phyloP scores from a whole-genome alignment of 805 yeast species.

The Starmerella gropengiesseri region DNA sequence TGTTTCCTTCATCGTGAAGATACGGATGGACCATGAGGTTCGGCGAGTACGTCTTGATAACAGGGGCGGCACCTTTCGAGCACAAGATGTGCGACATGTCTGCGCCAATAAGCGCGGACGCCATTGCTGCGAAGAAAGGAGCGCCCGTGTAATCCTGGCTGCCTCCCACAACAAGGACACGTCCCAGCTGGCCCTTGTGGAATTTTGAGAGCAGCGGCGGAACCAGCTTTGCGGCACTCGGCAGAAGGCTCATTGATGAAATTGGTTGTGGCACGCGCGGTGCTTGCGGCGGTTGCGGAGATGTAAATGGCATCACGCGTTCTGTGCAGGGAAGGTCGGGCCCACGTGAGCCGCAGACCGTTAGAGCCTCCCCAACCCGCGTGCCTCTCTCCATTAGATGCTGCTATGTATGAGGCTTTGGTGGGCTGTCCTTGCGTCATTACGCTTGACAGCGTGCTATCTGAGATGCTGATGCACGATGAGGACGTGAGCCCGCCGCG shows the following conservation, averaged over 20 bases:
- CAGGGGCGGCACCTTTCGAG: slow-evolving; percentile 62
- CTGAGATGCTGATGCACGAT: no score
- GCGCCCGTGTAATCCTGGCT: slow-evolving; percentile 96
- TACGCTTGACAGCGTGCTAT: no score
- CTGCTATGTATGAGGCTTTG: no score
- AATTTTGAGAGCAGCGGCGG: slow-evolving; percentile 46
- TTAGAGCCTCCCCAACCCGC: no score
- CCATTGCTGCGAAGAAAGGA: slow-evolving; percentile 80
- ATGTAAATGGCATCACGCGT: no score
- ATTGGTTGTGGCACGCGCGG: no score
- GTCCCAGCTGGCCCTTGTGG: slow-evolving; percentile 89
- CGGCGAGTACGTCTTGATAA: slow-evolving; percentile 81
- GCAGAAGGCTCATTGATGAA: neutral
- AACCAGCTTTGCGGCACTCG: slow-evolving; percentile 38
- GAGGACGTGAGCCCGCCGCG: no score
- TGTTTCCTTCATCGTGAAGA: slow-evolving; percentile 39
- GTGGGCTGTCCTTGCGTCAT: no score
- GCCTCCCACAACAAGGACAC: slow-evolving; percentile 82
- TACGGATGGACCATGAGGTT: slow-evolving; percentile 96
- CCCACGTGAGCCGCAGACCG: no score
- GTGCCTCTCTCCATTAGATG: no score
- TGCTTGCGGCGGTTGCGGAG: no score
- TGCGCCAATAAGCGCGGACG: slow-evolving; percentile 74
- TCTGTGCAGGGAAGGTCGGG: no score
- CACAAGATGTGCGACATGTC: slow-evolving; percentile 88